phyloP scores from a whole-genome alignment of 148 eudicot genomes.

The Rhododendron kiyosumense region DNA sequence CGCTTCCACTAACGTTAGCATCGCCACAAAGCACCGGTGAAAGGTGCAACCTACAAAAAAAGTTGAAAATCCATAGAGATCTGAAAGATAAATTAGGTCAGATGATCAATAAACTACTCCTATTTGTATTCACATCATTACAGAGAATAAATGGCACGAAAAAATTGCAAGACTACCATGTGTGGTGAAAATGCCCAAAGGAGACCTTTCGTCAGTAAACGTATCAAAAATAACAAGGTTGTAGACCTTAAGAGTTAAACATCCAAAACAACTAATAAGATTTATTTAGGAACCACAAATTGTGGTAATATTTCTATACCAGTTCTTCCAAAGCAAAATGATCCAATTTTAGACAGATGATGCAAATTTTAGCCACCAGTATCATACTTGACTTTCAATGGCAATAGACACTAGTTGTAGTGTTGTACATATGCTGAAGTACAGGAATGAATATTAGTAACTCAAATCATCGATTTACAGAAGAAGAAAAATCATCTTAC shows the following conservation, averaged over 20 bases:
- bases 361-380: background rate
- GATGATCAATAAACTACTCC: background rate
- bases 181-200: background rate
- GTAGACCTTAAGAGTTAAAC: background rate
- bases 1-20: constrained; percentile 51
- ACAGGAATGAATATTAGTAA: background rate
- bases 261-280: background rate
- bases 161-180: background rate
- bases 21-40: constrained; percentile 28
- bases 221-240: background rate
- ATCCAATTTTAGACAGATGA: background rate
- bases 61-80: constrained; percentile 67
- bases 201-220: background rate
- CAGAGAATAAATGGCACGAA: background rate
- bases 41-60: constrained; percentile 70
- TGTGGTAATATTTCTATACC: background rate
- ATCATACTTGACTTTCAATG: background rate
- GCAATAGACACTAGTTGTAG: background rate
- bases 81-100: constrained; percentile 37
- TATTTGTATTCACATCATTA: background rate
- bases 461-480: background rate
- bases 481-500: background rate
- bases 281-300: background rate
- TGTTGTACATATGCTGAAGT: background rate
- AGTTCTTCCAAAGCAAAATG: background rate